Base-by-base conservation (phyloP, 2,329 filamentous ascomycete genomes). In the Hymenotorrendiella dingleyae region DNA sequence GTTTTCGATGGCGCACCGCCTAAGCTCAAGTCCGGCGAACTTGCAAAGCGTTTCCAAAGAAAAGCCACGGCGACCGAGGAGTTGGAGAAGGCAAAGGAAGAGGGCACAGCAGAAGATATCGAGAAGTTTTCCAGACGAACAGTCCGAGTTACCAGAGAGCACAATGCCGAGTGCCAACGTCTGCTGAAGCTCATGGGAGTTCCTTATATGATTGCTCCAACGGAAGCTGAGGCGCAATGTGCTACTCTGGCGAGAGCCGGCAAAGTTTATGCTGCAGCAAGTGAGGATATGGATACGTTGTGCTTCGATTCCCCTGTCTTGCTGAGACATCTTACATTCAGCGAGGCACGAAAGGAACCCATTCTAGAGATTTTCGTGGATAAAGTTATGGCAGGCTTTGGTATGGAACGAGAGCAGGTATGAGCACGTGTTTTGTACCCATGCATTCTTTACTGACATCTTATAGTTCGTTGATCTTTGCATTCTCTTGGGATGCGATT, bases 271-370 rank as follows among this genome's bases (percentile, higher is more conserved):
- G 93, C 90, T 3, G 93, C 93, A 16, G 93, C 93, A 3, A 94
- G 86, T 52, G 93, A 98, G 67, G 93, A 98, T 67, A 98, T 98
- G 93, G 93, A 98, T 62, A 98, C 93, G 0, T 71, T 98, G 42
- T 97, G 91, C 59, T 98, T 98, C 65, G 82, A 96, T 58, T 76
- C 90, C 39, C 93, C 93, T 0, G 90, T 98, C 46, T 70, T 98
- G 35, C 70, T 98, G 51, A 78, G 93, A 37, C 90, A 98, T 67
- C 76, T 98, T 50, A 98, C 93, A 2, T 97, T 96, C 64, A 94
- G 88, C 61, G 93, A 98, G 71, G 89, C 95, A 69, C 78, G 91
- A 51, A 98, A 98, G 67, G 90, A 97, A 63, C 93, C 93, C 0
- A 96, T 98, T 54, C 90, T 94, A 58, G 93, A 98, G 65, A 94